Percentiles rank a stretch among this genome's conserved stretches.
Conservation (phyloP, 2,329 filamentous ascomycete species). For the Fusarium virguliforme region DNA sequence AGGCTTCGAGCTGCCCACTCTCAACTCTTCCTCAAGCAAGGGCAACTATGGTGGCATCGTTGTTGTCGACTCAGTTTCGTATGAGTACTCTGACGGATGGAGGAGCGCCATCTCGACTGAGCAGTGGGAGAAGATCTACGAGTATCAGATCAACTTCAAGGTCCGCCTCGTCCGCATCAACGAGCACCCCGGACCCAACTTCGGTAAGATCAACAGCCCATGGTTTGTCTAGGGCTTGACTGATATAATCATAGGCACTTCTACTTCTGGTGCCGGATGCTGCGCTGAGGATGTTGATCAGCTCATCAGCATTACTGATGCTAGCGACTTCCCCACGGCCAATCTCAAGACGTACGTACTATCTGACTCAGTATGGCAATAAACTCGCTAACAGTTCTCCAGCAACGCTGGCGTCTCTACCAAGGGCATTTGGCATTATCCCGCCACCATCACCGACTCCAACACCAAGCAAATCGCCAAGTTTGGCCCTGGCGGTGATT, state of each 20-base stretch:
- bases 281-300: conserved; percentile 16
- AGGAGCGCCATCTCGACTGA: conserved; percentile 31
- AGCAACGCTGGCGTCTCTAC: conserved; percentile 36
- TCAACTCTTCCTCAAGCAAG: conserved; percentile 24
- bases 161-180: conserved; percentile 42
- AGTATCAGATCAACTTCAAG: conserved; percentile 34
- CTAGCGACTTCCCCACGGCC: conserved; percentile 34
- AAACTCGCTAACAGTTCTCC: neutral
- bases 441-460: conserved; percentile 30
- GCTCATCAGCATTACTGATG: conserved; percentile 35
- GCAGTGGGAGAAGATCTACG: conserved; percentile 33
- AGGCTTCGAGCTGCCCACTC: conserved; percentile 24
- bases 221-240: neutral
- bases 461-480: conserved; percentile 35
- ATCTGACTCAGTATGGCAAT: neutral
- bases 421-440: conserved; percentile 38
- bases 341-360: conserved; percentile 34
- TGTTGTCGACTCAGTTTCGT: conserved; percentile 31
- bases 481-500: conserved; percentile 31
- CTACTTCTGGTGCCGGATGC: conserved; percentile 1
- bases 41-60: conserved; percentile 38
- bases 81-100: conserved; percentile 34
- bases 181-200: conserved; percentile 30
- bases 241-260: neutral
- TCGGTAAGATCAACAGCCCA: conserved; percentile 21